Evolutionary conservation across 2,329 filamentous ascomycete genomes (phyloP).

Genomic region (Botrytis aclada): DNA sequence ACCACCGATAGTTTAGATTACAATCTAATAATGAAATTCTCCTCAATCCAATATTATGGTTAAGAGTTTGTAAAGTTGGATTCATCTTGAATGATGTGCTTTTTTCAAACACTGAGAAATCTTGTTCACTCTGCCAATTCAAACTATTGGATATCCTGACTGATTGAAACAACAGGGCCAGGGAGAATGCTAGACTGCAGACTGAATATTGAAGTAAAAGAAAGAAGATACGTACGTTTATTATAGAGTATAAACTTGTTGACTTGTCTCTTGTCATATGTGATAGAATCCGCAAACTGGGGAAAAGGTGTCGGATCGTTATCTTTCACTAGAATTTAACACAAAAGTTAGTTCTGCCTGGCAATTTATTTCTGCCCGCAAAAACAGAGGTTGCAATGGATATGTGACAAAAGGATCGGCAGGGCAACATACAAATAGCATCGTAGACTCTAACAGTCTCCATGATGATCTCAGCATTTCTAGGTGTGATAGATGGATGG

Average conservation of each 20-base stretch:
- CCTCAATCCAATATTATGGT: background rate
- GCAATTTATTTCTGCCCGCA: background rate
- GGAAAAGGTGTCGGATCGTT: background rate
- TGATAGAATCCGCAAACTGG: background rate
- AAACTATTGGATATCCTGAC: background rate
- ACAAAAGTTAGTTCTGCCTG: background rate
- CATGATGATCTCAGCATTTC: background rate
- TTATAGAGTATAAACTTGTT: background rate
- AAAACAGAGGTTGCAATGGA: background rate
- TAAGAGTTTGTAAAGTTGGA: background rate
- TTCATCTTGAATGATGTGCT: background rate
- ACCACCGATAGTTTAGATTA: background rate
- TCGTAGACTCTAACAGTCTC: background rate
- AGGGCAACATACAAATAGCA: conserved; percentile 1
- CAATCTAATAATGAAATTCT: background rate
- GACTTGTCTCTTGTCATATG: background rate
- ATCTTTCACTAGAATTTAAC: background rate
- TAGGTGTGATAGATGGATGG: background rate
- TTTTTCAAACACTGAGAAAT: background rate
- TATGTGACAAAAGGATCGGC: background rate
- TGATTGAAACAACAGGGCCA: background rate
- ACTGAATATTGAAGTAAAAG: background rate
- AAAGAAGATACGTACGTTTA: background rate
- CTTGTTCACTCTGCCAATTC: background rate
- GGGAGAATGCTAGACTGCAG: background rate